These are phyloP conservation scores for Kalanchoe fedtschenkoi DNA, from an alignment of 164 flowering plant genomes.

Conservation along the genomic window DNA sequence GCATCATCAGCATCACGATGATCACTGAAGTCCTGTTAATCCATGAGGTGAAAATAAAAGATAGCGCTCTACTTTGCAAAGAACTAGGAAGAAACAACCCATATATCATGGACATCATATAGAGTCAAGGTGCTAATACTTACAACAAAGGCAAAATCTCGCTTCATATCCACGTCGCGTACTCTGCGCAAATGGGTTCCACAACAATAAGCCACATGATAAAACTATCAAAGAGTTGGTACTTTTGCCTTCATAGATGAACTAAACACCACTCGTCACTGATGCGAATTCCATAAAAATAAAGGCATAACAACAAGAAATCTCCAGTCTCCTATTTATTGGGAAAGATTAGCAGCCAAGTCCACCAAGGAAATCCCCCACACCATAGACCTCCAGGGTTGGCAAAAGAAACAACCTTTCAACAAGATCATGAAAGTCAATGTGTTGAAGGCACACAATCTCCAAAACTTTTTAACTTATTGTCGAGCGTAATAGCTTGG, in stretches of 20 bases:
- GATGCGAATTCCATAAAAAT: constrained; percentile 75
- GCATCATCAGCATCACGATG: constrained; percentile 93
- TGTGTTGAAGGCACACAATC: neutral
- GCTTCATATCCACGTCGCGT: constrained; percentile 93
- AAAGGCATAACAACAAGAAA: constrained; percentile 70
- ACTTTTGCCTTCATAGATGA: constrained; percentile 64
- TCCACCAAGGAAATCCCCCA: constrained; percentile 40
- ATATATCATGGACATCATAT: neutral
- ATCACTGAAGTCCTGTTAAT: constrained; percentile 65
- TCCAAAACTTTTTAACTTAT: too few relatives aligned
- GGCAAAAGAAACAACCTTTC: constrained; percentile 39
- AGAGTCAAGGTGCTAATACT: constrained; percentile 15
- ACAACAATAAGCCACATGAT: constrained; percentile 74
- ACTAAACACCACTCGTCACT: constrained; percentile 71
- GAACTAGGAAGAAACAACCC: neutral
- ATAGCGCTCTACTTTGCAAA: neutral
- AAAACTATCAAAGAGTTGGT: constrained; percentile 32
- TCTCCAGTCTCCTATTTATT: constrained; percentile 78
- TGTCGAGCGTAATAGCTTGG: too few relatives aligned
- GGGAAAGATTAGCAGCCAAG: constrained; percentile 64
- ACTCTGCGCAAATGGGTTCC: constrained; percentile 89
- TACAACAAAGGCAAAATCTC: constrained; percentile 80
- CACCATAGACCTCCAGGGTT: constrained; percentile 41
- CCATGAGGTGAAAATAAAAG: neutral
- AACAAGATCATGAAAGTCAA: constrained; percentile 43